These are phyloP conservation scores for Xanthoconium stramineum DNA, from an alignment of 768 basidiomycete genomes.

Conservation along the genomic window DNA sequence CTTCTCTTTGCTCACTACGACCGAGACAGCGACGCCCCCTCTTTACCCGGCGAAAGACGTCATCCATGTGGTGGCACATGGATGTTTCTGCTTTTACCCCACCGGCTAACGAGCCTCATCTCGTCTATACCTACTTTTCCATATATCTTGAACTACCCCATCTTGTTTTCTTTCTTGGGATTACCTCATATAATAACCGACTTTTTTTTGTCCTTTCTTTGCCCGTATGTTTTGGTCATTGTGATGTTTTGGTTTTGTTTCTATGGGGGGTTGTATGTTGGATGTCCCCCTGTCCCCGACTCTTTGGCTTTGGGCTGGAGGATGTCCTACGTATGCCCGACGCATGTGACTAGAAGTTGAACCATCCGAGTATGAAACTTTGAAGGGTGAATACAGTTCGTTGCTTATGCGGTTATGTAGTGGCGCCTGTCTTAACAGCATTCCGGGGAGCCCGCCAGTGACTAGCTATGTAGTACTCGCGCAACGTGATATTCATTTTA, in stretches of 20 bases:
- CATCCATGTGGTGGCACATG: constrained; percentile 8
- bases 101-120: constrained; percentile 36
- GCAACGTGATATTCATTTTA: too few relatives aligned
- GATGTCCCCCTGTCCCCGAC: neutral
- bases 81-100: constrained; percentile 21
- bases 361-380: too few relatives aligned
- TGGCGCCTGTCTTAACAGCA: too few relatives aligned
- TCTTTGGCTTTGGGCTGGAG: neutral
- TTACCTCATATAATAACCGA: neutral
- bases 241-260: too few relatives aligned
- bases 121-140: constrained; percentile 30
- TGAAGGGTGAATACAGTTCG: too few relatives aligned
- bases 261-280: too few relatives aligned
- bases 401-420: too few relatives aligned
- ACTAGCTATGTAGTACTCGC: too few relatives aligned
- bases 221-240: neutral
- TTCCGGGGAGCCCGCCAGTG: too few relatives aligned
- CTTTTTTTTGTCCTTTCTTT: neutral
- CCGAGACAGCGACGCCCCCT: constrained; percentile 1
- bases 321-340: neutral
- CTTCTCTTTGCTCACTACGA: neutral
- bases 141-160: neutral
- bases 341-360: neutral
- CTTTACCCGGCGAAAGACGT: constrained; percentile 15
- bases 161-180: neutral